Evolutionary conservation across 768 basidiomycete species (phyloP), one percentile per base, ranked within the genome.

Genomic region (Russula earlei): DNA sequence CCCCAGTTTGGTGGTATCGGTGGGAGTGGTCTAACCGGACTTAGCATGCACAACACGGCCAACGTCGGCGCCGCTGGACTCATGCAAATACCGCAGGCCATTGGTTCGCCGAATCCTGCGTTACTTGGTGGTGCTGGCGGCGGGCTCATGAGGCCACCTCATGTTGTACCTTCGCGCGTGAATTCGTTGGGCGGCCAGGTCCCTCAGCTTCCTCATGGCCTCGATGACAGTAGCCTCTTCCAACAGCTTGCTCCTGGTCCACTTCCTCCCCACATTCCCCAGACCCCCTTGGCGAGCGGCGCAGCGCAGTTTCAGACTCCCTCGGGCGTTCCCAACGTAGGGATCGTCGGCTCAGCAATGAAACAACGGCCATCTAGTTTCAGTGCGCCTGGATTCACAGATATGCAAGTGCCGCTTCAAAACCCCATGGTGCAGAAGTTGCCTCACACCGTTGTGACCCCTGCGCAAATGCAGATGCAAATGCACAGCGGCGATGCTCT

Each of bases 141-240:
- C 31, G 67, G 71, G 22, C 54, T 73, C 42, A 75, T 74, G 74
- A 71, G 72, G 11, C 74, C 72, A 5, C 74, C 74, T 37, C 62
- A 52, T 37, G 55, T 52, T 29, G 60, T 54, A 52, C 71, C 54
- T 57, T 64, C 37, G 61, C 68, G 48, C 54, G 60, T 25, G 57
- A 66, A 31, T 51, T 62, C 60, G 61, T 65, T 19, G 48, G 58
- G 49, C 22, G 50, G 59, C 7, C 56, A 41, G 31, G 40, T 40
- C 17, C 20, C 49, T 31, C 55, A 56, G 31, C 65, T 67, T 42
- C 58, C 67, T 52, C 71, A 69, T 37, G 48, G 52, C 52, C 65
- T 54, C 54, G 69, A 31, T 62, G 70, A 48, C 63, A 62, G 50
- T 41, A 53, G 33, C 22, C 43, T 58, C 37, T 53, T 52, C 49